Conservation (phyloP, 768 basidiomycete species). For the Termitomyces bulborhizus region DNA sequence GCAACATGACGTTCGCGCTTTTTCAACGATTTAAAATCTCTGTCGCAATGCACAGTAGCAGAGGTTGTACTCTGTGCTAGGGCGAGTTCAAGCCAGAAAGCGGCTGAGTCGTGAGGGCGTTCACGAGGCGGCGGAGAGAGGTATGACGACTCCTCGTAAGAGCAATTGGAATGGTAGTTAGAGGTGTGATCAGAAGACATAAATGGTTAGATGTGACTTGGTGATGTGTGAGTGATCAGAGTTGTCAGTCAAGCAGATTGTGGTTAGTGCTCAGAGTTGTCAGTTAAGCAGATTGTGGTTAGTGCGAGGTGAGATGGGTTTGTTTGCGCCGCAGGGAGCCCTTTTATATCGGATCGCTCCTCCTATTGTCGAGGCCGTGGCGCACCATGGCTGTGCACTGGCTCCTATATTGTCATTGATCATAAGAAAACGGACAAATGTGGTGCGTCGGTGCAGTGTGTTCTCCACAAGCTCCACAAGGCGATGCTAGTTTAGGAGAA, state of each 20-base stretch:
- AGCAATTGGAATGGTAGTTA: neutral
- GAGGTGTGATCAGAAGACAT: neutral
- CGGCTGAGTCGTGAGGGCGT: neutral
- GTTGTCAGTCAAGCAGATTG: neutral
- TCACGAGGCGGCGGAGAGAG: neutral
- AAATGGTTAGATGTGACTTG: too few species aligned
- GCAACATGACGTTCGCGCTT: slow-evolving; percentile 4
- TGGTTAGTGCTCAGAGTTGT: neutral
- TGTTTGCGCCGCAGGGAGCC: neutral
- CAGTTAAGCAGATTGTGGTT: neutral
- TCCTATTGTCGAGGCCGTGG: slow-evolving; percentile 7
- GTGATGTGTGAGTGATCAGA: neutral
- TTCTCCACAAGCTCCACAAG: neutral
- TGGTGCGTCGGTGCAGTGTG: neutral
- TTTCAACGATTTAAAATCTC: neutral
- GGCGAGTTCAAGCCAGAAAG: neutral
- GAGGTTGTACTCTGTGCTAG: neutral
- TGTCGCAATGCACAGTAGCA: slow-evolving; percentile 7
- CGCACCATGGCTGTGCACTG: neutral
- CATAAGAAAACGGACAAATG: neutral
- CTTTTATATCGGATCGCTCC: slow-evolving; percentile 5
- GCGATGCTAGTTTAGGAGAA: neutral
- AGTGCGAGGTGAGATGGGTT: neutral
- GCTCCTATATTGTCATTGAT: neutral
- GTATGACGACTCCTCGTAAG: neutral